A percentile compares a stretch with the other conserved stretches of the same genome.
phyloP scores from a whole-genome alignment of 2,329 filamentous ascomycete species.

The Fusarium avenaceum region DNA sequence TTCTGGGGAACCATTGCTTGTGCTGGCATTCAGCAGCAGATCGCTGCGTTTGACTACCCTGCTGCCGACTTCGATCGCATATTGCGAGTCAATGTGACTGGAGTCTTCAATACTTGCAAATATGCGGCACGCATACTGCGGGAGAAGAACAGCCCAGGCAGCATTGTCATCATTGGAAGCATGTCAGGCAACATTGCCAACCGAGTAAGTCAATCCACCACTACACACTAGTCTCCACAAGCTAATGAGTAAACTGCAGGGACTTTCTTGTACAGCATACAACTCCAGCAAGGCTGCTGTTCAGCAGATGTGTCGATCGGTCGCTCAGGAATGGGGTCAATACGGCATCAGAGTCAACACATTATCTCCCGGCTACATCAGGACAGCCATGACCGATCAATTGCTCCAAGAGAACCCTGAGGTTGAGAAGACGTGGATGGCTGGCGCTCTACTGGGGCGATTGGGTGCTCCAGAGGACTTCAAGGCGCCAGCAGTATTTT shows the following conservation, averaged over 20 bases:
- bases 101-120: conserved; percentile 78
- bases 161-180: conserved; percentile 64
- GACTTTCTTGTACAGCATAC: conserved; percentile 73
- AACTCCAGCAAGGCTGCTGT: conserved; percentile 74
- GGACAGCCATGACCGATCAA: conserved; percentile 63
- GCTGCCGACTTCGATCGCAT: conserved; percentile 75
- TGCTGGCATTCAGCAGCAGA: conserved; percentile 64
- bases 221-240: background rate
- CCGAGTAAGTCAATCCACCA: conserved; percentile 55
- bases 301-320: conserved; percentile 69
- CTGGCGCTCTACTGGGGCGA: conserved; percentile 65
- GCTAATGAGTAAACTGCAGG: conserved; percentile 56
- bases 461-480: conserved; percentile 70
- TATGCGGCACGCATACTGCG: conserved; percentile 72
- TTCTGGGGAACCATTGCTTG: conserved; percentile 60
- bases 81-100: conserved; percentile 77
- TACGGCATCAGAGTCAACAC: conserved; percentile 76
- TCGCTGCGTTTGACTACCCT: conserved; percentile 62
- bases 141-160: conserved; percentile 58
- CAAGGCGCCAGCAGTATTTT: conserved; percentile 68
- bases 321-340: conserved; percentile 73
- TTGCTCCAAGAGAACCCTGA: conserved; percentile 61
- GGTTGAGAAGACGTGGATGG: conserved; percentile 67
- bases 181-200: conserved; percentile 66
- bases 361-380: conserved; percentile 71